These are phyloP conservation scores for Leishmania braziliensis DNA, from an alignment of 208 protist genomes.

Conservation along the genomic window DNA sequence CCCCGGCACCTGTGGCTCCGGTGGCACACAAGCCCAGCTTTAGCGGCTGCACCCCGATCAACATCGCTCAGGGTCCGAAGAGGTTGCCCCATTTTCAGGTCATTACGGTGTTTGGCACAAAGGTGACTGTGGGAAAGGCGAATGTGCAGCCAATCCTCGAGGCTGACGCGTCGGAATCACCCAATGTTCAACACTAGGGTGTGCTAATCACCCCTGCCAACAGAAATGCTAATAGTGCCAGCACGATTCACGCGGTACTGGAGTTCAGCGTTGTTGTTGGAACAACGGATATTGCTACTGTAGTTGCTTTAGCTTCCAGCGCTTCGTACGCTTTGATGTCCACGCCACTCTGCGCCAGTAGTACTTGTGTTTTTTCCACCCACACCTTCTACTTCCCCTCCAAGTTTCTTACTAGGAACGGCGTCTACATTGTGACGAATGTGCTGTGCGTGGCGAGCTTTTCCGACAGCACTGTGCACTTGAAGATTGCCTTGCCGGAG, in stretches of 20 bases:
- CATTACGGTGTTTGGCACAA: constrained; percentile 26
- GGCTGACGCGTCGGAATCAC: constrained; percentile 7
- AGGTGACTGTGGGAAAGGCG: constrained; percentile 22
- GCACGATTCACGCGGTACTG: constrained; percentile 40
- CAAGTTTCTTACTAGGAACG: constrained; percentile 44
- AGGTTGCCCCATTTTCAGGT: constrained; percentile 28
- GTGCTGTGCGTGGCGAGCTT: constrained; percentile 60
- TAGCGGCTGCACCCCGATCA: constrained; percentile 32
- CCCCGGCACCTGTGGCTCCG: not conserved
- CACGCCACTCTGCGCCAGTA: constrained; percentile 11
- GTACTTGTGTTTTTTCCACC: constrained; percentile 42
- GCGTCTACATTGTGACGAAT: constrained; percentile 70
- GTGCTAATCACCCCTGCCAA: constrained; percentile 22
- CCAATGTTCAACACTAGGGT: constrained; percentile 40
- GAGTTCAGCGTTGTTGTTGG: constrained; percentile 43
- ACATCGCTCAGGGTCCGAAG: constrained; percentile 18
- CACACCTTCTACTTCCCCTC: constrained; percentile 57
- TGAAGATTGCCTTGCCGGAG: constrained; percentile 49
- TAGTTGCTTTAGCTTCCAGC: constrained; percentile 14
- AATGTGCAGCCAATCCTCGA: constrained; percentile 21
- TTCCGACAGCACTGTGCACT: constrained; percentile 32
- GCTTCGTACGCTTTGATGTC: constrained; percentile 14
- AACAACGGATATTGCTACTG: constrained; percentile 17
- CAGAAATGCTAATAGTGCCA: constrained; percentile 17
- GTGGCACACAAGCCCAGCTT: constrained; percentile 8